A percentile compares a stretch with the other conserved stretches of the same genome.
Evolutionary conservation across 495 filamentous ascomycete genomes (phyloP).

Genomic region (Podospora pseudocomata): DNA sequence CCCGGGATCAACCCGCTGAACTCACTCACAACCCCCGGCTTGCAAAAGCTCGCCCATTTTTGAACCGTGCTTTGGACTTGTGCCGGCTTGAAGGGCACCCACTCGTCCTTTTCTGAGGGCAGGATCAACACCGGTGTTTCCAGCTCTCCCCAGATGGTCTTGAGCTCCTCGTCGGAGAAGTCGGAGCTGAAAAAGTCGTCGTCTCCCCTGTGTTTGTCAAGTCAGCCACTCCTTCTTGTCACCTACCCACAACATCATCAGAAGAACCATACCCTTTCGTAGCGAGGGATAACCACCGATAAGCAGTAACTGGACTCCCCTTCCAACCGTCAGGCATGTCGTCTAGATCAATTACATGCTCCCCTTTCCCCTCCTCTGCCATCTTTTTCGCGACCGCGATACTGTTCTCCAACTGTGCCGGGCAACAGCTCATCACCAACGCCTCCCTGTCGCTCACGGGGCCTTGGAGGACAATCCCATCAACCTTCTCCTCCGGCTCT

Average conservation of each 20-base stretch:
- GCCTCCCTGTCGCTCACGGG: conserved; percentile 76
- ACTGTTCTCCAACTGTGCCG: conserved; percentile 47
- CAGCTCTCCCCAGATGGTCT: conserved; percentile 59
- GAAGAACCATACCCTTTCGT: conserved; percentile 41
- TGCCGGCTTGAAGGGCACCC: conserved; percentile 52
- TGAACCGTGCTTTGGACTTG: conserved; percentile 62
- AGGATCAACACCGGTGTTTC: conserved; percentile 59
- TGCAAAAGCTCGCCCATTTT: conserved; percentile 52
- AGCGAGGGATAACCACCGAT: conserved; percentile 64
- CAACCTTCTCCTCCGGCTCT: conserved; percentile 49
- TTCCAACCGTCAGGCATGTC: conserved; percentile 48
- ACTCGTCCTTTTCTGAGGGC: conserved; percentile 70
- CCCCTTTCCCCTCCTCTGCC: conserved; percentile 49
- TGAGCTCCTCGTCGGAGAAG: conserved; percentile 56
- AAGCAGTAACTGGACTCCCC: conserved; percentile 58
- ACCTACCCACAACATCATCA: neutral
- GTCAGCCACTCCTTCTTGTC: neutral
- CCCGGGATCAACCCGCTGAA: conserved; percentile 43
- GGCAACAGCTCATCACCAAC: conserved; percentile 38
- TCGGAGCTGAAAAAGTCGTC: conserved; percentile 92
- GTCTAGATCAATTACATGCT: conserved; percentile 56
- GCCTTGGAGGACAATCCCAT: conserved; percentile 82
- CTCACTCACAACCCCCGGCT: conserved; percentile 37
- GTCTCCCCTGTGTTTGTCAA: conserved; percentile 48
- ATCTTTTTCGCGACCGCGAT: conserved; percentile 52